Base-by-base conservation (phyloP, 2,329 filamentous ascomycete species). In the Claviceps paspali region DNA sequence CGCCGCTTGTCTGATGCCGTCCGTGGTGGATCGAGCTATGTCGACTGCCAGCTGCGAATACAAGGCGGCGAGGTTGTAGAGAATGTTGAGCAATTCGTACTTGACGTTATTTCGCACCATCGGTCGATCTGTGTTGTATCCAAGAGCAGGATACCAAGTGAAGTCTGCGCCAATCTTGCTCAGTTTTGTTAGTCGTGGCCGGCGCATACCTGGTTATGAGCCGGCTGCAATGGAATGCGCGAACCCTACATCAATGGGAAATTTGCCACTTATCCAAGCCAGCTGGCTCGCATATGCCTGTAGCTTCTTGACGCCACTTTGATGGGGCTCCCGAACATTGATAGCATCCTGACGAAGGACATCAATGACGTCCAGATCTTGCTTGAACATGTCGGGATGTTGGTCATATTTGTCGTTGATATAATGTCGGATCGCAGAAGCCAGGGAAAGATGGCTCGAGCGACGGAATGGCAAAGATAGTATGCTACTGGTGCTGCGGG, bases 381-480 rank as follows among this genome's bases (percentile, higher is more conserved):
- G 73, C 44, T 76, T 75, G 60, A 98, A 98, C 80, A 94, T 93
- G 59, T 95, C 86, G 24, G 91, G 88, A 55, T 94, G 88, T 57
- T 98, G 91, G 60, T 96, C 88, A 79, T 96, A 96, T 69, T 96
- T 95, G 59, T 76, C 80, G 43, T 86, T 93, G 52, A 98, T 96
- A 64, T 98, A 96, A 55, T 91, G 79, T 46, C 83, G 85, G 55
- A 98, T 86, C 35, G 86, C 82, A 43, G 75, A 68, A 38, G 83
- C 81, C 43, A 96, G 71, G 41, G 80, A 81, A 29, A 94, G 68
- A 40, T 79, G 70, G 45, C 82, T 76, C 36, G 86, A 88, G 54
- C 79, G 82, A 49, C 88, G 84, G 61, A 96, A 96, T 7, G 88
- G 87, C 44, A 94, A 68, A 54, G 79, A 76, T 39, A 93, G 71